These are phyloP conservation scores for Oryza officinalis DNA, from an alignment of 176 grass and related monocot genomes.

Conservation along the genomic window DNA sequence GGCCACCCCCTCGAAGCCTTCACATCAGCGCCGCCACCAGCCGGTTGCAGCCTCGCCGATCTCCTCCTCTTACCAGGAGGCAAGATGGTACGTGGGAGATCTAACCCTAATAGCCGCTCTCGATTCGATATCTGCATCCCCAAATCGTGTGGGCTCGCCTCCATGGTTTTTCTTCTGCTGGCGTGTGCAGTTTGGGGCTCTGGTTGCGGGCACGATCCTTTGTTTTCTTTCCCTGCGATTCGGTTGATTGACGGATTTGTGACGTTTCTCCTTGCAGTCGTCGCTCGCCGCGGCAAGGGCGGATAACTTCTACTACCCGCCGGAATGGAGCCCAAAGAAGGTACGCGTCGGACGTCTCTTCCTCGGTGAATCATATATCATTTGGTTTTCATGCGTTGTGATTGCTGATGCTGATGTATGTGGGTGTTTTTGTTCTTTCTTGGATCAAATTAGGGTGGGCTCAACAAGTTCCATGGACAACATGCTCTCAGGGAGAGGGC, in stretches of 20 bases:
- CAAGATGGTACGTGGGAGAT: constrained; percentile 44
- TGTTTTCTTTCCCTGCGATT: not conserved
- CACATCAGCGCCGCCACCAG: not conserved
- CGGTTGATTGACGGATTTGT: constrained; percentile 22
- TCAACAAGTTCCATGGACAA: constrained; percentile 97
- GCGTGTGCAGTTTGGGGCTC: not conserved
- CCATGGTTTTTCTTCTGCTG: not conserved
- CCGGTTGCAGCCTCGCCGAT: not conserved
- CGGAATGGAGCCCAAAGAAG: constrained; percentile 99
- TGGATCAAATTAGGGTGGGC: constrained; percentile 60
- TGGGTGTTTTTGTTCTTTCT: constrained; percentile 7
- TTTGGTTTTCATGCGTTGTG: not conserved
- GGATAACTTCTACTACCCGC: constrained; percentile 97
- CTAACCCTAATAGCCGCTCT: constrained; percentile 16
- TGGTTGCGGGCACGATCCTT: not conserved
- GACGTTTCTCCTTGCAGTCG: constrained; percentile 49
- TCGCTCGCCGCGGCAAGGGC: constrained; percentile 84
- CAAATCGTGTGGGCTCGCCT: not conserved
- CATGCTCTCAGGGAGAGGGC: constrained; percentile 88
- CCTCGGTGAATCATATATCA: not conserved
- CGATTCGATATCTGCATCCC: not conserved
- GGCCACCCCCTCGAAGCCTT: not conserved
- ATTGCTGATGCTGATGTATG: constrained; percentile 12
- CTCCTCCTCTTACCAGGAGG: not conserved
- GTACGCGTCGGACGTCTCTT: constrained; percentile 38